phyloP scores from a whole-genome alignment of 106 monocot genomes.

The Triglochin maritima region DNA sequence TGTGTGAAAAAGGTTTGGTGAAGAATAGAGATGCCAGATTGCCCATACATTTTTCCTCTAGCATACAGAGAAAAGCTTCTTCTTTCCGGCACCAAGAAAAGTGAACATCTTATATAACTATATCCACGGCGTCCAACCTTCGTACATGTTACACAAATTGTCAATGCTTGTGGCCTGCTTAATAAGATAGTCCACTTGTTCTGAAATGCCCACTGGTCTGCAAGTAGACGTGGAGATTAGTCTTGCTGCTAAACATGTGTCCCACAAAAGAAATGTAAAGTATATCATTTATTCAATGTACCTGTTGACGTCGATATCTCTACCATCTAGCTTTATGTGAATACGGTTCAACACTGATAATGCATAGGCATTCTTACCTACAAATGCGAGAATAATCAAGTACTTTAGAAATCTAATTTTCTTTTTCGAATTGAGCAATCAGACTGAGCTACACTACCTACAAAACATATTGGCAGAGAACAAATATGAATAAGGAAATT shows the following conservation, averaged over 20 bases:
- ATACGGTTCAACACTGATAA: conserved; percentile 71
- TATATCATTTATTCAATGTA: conserved; percentile 5
- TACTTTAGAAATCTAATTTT: neutral
- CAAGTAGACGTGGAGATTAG: conserved; percentile 3
- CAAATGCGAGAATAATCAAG: too few species aligned
- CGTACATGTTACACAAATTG: conserved; percentile 97
- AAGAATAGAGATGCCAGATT: too few species aligned
- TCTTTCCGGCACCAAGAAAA: too few species aligned
- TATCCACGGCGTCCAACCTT: conserved; percentile 99
- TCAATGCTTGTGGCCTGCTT: conserved; percentile 86
- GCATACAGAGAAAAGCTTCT: neutral
- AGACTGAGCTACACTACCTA: neutral
- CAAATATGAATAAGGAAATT: too few species aligned
- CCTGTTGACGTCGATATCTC: conserved; percentile 47
- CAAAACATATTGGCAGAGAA: too few species aligned
- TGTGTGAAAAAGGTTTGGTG: too few species aligned
- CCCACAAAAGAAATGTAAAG: neutral
- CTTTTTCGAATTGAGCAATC: neutral
- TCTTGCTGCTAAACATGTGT: neutral
- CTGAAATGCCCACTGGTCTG: conserved; percentile 52
- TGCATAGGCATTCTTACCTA: conserved; percentile 91
- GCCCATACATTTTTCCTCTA: too few species aligned
- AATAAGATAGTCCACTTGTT: conserved; percentile 82
- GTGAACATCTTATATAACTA: conserved; percentile 11
- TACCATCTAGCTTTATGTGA: conserved; percentile 83